These are phyloP conservation scores for Sicyos baderoa DNA, from an alignment of 306 rosid species.

Conservation along the genomic window DNA sequence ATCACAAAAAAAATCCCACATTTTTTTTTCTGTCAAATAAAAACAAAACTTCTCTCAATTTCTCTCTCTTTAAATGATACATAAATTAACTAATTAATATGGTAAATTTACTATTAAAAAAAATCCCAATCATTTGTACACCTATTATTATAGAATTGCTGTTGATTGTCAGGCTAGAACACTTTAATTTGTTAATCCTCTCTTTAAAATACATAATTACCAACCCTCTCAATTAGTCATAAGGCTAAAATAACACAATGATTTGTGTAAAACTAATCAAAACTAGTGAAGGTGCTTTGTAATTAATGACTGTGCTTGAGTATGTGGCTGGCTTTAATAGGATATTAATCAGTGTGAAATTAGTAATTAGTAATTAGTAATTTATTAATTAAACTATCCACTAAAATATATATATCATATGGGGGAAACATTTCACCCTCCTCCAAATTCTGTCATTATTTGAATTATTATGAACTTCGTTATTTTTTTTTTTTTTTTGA, in stretches of 20 bases:
- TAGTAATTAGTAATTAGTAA: neutral
- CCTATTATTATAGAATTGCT: constrained; percentile 18
- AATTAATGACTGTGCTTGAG: constrained; percentile 16
- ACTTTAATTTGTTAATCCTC: constrained; percentile 17
- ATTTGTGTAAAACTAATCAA: constrained; percentile 17
- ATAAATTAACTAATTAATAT: neutral
- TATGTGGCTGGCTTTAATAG: constrained; percentile 1
- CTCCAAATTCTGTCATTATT: neutral
- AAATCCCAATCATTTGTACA: constrained; percentile 12
- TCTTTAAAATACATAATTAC: constrained; percentile 10
- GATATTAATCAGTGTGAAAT: neutral
- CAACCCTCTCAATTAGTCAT: constrained; percentile 16
- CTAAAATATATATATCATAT: neutral
- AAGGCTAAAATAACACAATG: constrained; percentile 14
- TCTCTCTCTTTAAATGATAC: no score
- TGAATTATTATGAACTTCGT: neutral
- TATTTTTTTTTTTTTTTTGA: no score
- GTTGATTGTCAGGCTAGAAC: constrained; percentile 16
- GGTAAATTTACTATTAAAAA: neutral
- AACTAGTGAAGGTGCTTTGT: constrained; percentile 12
- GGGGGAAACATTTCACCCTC: neutral
- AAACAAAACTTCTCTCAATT: no score
- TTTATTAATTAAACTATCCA: neutral
- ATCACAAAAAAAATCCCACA: no score
- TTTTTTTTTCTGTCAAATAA: no score